Conservation (phyloP, 108 stramenopile genomes). For the Aurantiochytrium sp. region DNA sequence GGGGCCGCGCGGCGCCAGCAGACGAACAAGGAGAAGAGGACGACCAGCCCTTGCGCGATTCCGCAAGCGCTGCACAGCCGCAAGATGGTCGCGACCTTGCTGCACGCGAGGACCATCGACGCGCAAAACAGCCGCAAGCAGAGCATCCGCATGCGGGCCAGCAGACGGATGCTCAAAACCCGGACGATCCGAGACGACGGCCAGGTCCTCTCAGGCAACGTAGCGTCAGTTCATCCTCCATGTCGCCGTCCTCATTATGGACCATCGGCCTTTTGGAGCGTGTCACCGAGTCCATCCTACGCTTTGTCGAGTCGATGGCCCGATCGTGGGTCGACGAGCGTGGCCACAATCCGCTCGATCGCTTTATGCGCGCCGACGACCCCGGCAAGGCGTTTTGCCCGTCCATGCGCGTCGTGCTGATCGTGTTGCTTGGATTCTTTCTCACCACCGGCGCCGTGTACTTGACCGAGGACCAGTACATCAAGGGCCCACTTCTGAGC, state of each 20-base stretch:
- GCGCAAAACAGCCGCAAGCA: too few relatives aligned
- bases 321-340: background rate
- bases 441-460: background rate
- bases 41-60: background rate
- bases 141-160: too few relatives aligned
- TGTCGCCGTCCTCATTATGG: background rate
- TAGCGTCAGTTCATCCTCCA: too few relatives aligned
- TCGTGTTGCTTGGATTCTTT: background rate
- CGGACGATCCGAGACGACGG: background rate
- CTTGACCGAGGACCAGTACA: background rate
- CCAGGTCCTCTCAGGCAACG: background rate
- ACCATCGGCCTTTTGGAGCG: background rate
- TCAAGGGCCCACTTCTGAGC: background rate
- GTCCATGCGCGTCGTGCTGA: background rate
- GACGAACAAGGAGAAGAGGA: background rate
- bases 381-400: background rate
- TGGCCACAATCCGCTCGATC: background rate
- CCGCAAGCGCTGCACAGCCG: background rate
- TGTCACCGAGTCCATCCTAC: background rate
- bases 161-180: background rate
- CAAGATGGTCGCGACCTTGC: too few relatives aligned
- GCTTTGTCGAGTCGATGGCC: background rate
- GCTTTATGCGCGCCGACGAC: background rate
- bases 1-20: background rate
- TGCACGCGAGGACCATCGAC: too few relatives aligned